A percentile compares a stretch with the other conserved stretches of the same genome.
These are phyloP conservation scores for Ascochyta viciae-villosae DNA, from an alignment of 2,329 filamentous ascomycete genomes.

Conservation along the genomic window DNA sequence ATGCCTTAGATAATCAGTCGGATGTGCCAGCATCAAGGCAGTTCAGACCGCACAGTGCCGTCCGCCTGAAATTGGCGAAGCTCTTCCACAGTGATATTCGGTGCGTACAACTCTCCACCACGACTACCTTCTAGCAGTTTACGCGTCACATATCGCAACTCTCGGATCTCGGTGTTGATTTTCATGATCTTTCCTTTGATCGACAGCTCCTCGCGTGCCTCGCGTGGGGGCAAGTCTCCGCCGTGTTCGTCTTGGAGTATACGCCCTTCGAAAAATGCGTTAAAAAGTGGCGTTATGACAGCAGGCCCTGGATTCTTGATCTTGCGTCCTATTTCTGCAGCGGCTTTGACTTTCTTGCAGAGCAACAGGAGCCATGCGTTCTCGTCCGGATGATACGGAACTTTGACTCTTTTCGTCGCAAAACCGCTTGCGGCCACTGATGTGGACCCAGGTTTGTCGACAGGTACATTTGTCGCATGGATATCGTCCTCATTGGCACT, in stretches of 20 bases:
- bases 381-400: conserved; percentile 17
- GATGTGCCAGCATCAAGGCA: not conserved
- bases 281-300: not conserved
- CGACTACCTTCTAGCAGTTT: not conserved
- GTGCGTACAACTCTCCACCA: not conserved
- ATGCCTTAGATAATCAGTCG: not conserved
- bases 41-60: not conserved
- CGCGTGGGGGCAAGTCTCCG: not conserved
- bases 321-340: not conserved
- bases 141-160: not conserved
- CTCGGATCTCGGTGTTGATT: not conserved
- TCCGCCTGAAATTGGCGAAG: not conserved
- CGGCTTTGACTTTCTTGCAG: conserved; percentile 16
- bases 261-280: not conserved
- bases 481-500: not conserved
- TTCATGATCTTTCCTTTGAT: not conserved
- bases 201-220: not conserved
- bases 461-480: not conserved
- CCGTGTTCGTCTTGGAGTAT: not conserved
- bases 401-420: not conserved
- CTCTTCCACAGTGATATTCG: not conserved
- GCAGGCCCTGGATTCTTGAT: conserved; percentile 8
- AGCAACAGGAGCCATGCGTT: conserved; percentile 24
- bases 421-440: not conserved
- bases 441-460: not conserved